These are phyloP conservation scores for Botryosphaeria agaves DNA, from an alignment of 2,329 filamentous ascomycete genomes.

Conservation along the genomic window DNA sequence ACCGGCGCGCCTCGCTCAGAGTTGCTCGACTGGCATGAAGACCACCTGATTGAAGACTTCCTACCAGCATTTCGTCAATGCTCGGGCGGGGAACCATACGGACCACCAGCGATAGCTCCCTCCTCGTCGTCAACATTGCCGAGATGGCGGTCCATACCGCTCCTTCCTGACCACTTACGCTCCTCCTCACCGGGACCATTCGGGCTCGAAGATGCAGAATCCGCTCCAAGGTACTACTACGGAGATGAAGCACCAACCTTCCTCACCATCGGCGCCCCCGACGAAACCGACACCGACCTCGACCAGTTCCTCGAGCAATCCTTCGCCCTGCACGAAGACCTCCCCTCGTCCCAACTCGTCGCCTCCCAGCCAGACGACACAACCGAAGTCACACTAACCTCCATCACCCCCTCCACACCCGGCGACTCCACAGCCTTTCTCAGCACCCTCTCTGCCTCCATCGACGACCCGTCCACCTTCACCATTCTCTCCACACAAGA, in stretches of 20 bases:
- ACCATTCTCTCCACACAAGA: too few species aligned
- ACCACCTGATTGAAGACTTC: slow-evolving; percentile 32
- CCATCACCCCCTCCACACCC: slow-evolving; percentile 19
- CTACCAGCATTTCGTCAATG: slow-evolving; percentile 23
- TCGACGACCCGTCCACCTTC: slow-evolving; percentile 6
- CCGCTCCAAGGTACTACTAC: too few species aligned
- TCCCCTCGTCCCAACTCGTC: slow-evolving; percentile 42
- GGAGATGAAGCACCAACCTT: too few species aligned
- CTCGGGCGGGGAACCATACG: slow-evolving; percentile 8
- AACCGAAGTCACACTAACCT: slow-evolving; percentile 9
- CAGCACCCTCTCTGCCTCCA: slow-evolving; percentile 14
- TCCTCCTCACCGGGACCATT: too few species aligned
- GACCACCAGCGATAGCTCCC: neutral
- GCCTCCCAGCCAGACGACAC: slow-evolving; percentile 5
- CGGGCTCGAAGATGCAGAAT: too few species aligned
- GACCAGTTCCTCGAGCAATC: slow-evolving; percentile 60
- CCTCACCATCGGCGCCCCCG: too few species aligned
- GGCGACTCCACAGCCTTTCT: slow-evolving; percentile 9
- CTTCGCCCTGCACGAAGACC: slow-evolving; percentile 48
- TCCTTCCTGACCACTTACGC: too few species aligned
- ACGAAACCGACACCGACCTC: neutral
- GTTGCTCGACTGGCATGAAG: slow-evolving; percentile 36
- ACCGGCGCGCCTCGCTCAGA: slow-evolving; percentile 42
- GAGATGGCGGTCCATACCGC: slow-evolving; percentile 14
- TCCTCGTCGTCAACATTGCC: slow-evolving; percentile 1